Conservation (phyloP, 2,329 filamentous ascomycete genomes). For the Fusarium sp. region DNA sequence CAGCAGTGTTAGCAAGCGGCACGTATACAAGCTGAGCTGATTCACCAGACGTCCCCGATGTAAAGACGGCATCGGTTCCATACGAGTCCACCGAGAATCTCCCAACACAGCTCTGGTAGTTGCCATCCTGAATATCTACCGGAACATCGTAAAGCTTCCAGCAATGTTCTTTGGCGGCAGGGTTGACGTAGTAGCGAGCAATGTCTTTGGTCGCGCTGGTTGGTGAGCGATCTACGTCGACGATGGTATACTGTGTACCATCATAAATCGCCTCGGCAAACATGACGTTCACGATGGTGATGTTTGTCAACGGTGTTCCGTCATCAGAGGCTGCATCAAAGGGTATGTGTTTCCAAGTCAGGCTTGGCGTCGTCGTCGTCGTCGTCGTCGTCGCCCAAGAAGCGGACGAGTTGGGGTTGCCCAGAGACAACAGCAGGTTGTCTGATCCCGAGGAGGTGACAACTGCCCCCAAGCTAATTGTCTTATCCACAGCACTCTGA, state of each 20-base stretch:
- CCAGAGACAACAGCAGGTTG: neutral
- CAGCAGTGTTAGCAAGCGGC: neutral
- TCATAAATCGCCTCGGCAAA: neutral
- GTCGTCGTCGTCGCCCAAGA: accelerated
- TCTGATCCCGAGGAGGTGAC: neutral
- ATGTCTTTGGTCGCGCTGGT: neutral
- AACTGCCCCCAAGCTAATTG: neutral
- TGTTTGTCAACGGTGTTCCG: accelerated
- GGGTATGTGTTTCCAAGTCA: neutral
- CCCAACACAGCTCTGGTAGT: neutral
- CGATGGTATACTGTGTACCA: neutral
- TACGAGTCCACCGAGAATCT: neutral
- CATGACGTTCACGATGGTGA: neutral
- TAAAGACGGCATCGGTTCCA: too few relatives aligned
- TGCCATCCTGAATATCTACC: neutral
- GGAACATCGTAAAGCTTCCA: neutral
- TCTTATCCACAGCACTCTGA: neutral
- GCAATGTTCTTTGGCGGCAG: neutral
- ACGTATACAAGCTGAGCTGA: neutral
- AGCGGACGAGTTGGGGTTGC: neutral
- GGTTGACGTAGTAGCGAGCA: neutral
- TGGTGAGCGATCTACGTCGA: neutral
- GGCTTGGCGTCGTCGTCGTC: neutral
- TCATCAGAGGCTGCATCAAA: neutral
- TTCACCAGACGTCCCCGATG: too few relatives aligned